Conservation (phyloP, 305 asterid species). For the Rubia peregrina region DNA sequence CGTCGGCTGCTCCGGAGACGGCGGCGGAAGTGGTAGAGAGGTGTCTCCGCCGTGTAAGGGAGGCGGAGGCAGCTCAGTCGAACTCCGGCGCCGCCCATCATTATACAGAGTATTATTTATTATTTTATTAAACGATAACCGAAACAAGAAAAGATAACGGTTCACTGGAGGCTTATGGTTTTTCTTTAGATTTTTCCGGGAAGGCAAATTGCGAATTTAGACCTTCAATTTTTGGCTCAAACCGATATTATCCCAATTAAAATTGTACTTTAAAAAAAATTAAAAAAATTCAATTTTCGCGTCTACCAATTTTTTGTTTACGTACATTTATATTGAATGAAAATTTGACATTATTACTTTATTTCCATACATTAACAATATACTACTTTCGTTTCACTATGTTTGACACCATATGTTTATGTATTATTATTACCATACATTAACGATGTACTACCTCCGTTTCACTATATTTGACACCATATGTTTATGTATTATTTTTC, state of each 20-base stretch:
- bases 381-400: too few relatives aligned
- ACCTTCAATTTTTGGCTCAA: background rate
- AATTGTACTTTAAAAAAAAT: too few relatives aligned
- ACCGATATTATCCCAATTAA: background rate
- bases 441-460: too few relatives aligned
- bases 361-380: too few relatives aligned
- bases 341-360: too few relatives aligned
- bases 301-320: too few relatives aligned
- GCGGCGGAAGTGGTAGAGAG: slow-evolving; percentile 26
- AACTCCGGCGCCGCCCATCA: slow-evolving; percentile 37
- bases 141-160: slow-evolving; percentile 2
- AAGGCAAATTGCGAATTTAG: background rate
- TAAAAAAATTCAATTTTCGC: too few relatives aligned
- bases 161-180: background rate
- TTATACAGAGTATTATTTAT: slow-evolving; percentile 1
- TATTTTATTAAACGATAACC: background rate
- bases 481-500: too few relatives aligned
- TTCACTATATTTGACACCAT: too few relatives aligned
- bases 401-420: too few relatives aligned
- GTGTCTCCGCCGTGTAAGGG: slow-evolving; percentile 29
- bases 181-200: background rate
- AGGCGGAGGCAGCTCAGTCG: slow-evolving; percentile 48
- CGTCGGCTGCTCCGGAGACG: slow-evolving; percentile 19
- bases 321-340: too few relatives aligned
- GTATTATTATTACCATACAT: too few relatives aligned